Evolutionary conservation across 1,284 basidiomycete genomes (phyloP).

Genomic region (Ustilago hordei): DNA sequence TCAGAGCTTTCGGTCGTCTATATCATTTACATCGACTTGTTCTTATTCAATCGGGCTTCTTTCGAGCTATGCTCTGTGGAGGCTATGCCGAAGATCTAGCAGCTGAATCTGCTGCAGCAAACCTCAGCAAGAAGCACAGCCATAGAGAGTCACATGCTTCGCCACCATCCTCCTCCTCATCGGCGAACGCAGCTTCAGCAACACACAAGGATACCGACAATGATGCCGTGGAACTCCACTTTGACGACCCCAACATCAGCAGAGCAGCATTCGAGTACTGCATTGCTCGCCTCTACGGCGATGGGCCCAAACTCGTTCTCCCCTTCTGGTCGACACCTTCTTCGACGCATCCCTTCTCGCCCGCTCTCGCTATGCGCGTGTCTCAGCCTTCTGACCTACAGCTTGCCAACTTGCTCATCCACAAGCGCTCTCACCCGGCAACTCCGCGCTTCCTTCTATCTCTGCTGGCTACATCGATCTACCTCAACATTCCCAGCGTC

Average conservation of each 20-base stretch:
- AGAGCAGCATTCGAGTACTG: constrained; percentile 64
- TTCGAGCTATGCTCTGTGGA: constrained; percentile 59
- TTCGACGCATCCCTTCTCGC: constrained; percentile 72
- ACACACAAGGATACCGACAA: constrained; percentile 14
- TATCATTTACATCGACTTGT: constrained; percentile 61
- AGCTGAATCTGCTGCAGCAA: constrained; percentile 38
- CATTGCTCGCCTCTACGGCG: constrained; percentile 62
- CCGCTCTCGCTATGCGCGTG: constrained; percentile 73
- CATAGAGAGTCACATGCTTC: constrained; percentile 14
- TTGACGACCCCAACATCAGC: constrained; percentile 65
- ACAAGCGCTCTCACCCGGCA: constrained; percentile 75
- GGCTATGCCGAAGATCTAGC: constrained; percentile 58
- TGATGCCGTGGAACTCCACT: constrained; percentile 47
- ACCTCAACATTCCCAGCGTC: constrained; percentile 83
- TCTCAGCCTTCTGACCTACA: constrained; percentile 73
- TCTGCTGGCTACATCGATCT: constrained; percentile 85
- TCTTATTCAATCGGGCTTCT: constrained; percentile 64
- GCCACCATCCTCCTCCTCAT: neutral
- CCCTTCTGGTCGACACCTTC: constrained; percentile 58
- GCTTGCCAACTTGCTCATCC: constrained; percentile 57
- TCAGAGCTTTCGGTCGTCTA: constrained; percentile 57
- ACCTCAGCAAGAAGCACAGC: constrained; percentile 38
- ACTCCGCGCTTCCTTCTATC: constrained; percentile 86
- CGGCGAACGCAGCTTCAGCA: constrained; percentile 2
- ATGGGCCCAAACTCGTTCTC: constrained; percentile 56